A percentile compares a stretch with the other conserved stretches of the same genome.
Conservation (phyloP, 495 filamentous ascomycete genomes). For the Penicillium longicatenatum region DNA sequence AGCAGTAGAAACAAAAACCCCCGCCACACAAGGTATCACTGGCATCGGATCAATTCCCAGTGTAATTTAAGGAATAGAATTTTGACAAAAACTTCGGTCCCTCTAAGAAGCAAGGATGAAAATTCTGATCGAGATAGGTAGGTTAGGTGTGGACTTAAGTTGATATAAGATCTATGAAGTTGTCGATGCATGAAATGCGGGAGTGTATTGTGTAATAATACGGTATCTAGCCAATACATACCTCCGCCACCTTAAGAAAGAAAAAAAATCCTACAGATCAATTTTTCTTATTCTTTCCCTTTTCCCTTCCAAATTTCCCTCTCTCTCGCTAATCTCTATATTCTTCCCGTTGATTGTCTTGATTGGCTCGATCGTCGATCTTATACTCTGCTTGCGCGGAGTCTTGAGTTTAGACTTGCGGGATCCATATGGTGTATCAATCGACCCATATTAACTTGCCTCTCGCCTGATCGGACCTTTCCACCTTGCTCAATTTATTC, state of each 20-base stretch:
- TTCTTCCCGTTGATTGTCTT: not conserved
- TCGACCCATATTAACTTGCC: constrained; percentile 10
- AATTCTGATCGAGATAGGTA: not conserved
- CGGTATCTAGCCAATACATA: constrained; percentile 1
- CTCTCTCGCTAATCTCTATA: constrained; percentile 6
- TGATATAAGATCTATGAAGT: not conserved
- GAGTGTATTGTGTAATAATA: constrained; percentile 9
- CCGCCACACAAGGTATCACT: constrained; percentile 29
- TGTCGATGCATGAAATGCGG: not conserved
- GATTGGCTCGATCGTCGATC: constrained; percentile 25
- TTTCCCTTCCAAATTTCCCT: constrained; percentile 10
- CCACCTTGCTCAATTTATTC: not conserved
- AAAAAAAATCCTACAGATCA: constrained; percentile 7
- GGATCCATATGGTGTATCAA: constrained; percentile 34
- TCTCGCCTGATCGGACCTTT: constrained; percentile 17
- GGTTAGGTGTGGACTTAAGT: not conserved
- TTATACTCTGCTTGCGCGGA: constrained; percentile 16
- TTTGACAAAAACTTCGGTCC: not conserved
- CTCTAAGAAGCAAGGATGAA: not conserved
- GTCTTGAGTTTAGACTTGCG: constrained; percentile 27
- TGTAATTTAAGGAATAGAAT: not conserved
- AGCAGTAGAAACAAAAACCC: constrained; percentile 11
- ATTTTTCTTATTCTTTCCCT: not conserved
- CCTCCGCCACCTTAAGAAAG: constrained; percentile 4
- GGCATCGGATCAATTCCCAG: constrained; percentile 13